These are phyloP conservation scores for Mucor velutinosus DNA, from an alignment of 371 early-diverging fungal genomes.

Conservation along the genomic window DNA sequence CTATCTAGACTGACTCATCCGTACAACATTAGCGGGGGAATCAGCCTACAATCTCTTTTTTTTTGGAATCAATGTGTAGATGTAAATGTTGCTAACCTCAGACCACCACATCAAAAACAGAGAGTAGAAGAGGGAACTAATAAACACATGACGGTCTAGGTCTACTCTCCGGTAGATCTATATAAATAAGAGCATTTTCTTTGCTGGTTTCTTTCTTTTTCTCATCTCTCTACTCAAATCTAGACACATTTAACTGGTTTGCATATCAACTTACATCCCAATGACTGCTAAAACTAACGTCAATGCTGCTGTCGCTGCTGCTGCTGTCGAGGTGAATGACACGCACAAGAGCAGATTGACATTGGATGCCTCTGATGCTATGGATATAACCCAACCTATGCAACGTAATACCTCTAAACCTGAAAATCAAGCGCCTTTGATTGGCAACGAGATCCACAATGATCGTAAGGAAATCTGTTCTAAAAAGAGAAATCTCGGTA, in stretches of 20 bases:
- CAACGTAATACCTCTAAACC: not conserved
- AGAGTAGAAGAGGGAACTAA: slow-evolving; percentile 11
- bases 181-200: slow-evolving; percentile 14
- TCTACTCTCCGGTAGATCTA: slow-evolving; percentile 9
- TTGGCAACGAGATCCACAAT: not conserved
- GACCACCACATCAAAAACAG: slow-evolving; percentile 12
- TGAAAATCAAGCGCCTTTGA: not conserved
- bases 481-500: slow-evolving; percentile 8
- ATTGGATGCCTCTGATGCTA: not conserved
- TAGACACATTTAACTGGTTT: not conserved
- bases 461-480: not conserved
- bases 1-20: not conserved
- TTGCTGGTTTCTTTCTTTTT: not conserved
- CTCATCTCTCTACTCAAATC: not conserved
- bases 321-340: not conserved
- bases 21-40: slow-evolving; percentile 11
- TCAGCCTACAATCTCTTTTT: not conserved
- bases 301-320: not conserved
- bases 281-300: not conserved
- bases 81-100: slow-evolving; percentile 17
- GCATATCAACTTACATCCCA: not conserved
- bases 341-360: not conserved
- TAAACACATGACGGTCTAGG: slow-evolving; percentile 14
- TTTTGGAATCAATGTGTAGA: slow-evolving; percentile 4
- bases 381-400: not conserved